Percentiles rank a stretch among this genome's conserved stretches.
phyloP scores from a whole-genome alignment of 2,329 filamentous ascomycete genomes.

The Talaromyces sp. region DNA sequence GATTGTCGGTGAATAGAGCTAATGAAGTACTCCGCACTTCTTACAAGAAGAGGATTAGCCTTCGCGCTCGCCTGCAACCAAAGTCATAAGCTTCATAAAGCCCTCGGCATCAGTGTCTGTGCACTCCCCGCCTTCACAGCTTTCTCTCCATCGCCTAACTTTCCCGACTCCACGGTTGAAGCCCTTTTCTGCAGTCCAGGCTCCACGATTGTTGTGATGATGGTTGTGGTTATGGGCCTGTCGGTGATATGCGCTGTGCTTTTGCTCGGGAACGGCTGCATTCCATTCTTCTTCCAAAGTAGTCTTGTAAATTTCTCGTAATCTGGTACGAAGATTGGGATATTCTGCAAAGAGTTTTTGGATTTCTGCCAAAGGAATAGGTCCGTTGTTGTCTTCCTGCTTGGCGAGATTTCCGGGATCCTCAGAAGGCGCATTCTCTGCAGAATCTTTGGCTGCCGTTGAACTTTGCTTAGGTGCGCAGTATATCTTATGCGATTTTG shows the following conservation, averaged over 20 bases:
- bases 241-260: conserved; percentile 10
- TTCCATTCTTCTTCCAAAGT: conserved; percentile 40
- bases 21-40: not conserved
- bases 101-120: conserved; percentile 30
- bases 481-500: conserved; percentile 41
- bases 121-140: conserved; percentile 32
- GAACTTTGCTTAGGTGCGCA: conserved; percentile 27
- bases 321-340: conserved; percentile 35
- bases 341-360: conserved; percentile 34
- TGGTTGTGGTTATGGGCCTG: conserved; percentile 20
- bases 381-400: conserved; percentile 1
- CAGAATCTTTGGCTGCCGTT: conserved; percentile 17
- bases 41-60: not conserved
- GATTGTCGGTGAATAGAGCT: not conserved
- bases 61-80: conserved; percentile 25
- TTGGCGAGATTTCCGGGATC: conserved; percentile 1
- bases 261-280: conserved; percentile 22
- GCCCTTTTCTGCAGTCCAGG: conserved; percentile 40
- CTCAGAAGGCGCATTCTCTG: conserved; percentile 4
- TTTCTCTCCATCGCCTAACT: conserved; percentile 34
- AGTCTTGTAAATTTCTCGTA: conserved; percentile 40
- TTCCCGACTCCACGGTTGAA: conserved; percentile 39
- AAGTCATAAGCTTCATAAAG: conserved; percentile 33
- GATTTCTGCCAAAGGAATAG: conserved; percentile 29
- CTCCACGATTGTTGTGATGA: conserved; percentile 22